Percentiles rank a stretch among this genome's conserved stretches.
phyloP scores from a whole-genome alignment of 345 rosid genomes.

The Chamaenerion angustifolium region DNA sequence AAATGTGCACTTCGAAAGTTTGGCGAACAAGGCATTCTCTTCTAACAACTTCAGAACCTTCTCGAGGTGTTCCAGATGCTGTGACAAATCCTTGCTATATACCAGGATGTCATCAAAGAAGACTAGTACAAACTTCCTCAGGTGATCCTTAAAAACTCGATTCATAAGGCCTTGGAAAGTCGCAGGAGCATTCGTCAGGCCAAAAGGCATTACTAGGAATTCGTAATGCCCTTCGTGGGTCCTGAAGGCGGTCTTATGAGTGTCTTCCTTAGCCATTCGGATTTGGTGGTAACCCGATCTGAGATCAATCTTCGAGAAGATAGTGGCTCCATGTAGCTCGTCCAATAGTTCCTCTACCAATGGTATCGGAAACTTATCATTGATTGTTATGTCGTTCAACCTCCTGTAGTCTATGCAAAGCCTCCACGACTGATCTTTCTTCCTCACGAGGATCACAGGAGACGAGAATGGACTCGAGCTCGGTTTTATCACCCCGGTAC shows the following conservation, averaged over 20 bases:
- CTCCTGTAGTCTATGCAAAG: too few species aligned
- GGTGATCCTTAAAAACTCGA: too few species aligned
- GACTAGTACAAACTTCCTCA: too few species aligned
- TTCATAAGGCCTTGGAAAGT: too few species aligned
- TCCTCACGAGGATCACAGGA: not conserved
- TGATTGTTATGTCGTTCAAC: not conserved
- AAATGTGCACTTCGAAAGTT: too few species aligned
- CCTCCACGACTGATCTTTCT: too few species aligned
- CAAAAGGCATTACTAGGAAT: too few species aligned
- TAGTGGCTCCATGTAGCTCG: not conserved
- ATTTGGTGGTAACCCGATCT: not conserved
- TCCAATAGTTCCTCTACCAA: too few species aligned
- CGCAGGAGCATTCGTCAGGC: too few species aligned
- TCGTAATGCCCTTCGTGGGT: too few species aligned
- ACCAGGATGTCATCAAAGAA: too few species aligned
- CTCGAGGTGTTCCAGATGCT: not conserved
- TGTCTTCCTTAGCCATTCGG: not conserved
- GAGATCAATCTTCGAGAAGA: not conserved
- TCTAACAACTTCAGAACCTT: not conserved
- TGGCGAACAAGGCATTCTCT: not conserved
- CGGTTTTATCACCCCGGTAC: not conserved
- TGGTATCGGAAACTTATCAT: not conserved
- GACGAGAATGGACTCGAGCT: not conserved
- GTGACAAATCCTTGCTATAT: not conserved
- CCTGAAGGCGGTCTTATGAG: too few species aligned